These are phyloP conservation scores for Aureobasidium sp. DNA, from an alignment of 2,329 filamentous ascomycete genomes.

Conservation along the genomic window DNA sequence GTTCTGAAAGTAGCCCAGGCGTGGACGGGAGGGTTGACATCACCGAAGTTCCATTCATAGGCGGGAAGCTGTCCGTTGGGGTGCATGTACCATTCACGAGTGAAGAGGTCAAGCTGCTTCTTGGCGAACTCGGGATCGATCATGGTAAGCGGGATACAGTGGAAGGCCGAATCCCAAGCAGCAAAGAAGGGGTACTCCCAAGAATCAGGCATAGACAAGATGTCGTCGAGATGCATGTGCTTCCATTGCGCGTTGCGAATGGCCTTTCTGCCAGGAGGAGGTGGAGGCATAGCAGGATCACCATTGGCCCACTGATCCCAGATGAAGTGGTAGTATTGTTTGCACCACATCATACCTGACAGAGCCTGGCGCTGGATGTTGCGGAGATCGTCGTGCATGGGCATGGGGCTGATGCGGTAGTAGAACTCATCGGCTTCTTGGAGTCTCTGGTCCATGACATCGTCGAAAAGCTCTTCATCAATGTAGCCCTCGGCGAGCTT, in stretches of 20 bases:
- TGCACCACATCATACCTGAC: slow-evolving; percentile 97
- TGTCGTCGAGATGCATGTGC: slow-evolving; percentile 89
- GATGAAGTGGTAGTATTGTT: slow-evolving; percentile 93
- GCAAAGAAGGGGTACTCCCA: slow-evolving; percentile 99
- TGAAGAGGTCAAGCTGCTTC: slow-evolving; percentile 94
- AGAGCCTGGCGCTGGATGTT: slow-evolving; percentile 95
- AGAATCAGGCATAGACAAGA: slow-evolving; percentile 94
- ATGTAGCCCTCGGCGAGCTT: slow-evolving; percentile 63
- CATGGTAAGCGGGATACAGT: slow-evolving; percentile 93
- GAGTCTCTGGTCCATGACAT: slow-evolving; percentile 75
- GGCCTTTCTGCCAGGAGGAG: slow-evolving; percentile 67
- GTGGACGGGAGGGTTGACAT: slow-evolving; percentile 93
- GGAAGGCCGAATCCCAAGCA: slow-evolving; percentile 94
- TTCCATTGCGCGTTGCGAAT: slow-evolving; percentile 88
- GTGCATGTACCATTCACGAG: slow-evolving; percentile 97
- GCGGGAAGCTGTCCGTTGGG: slow-evolving; percentile 92
- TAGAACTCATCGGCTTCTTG: slow-evolving; percentile 97
- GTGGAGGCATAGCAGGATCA: slow-evolving; percentile 79
- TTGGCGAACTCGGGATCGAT: slow-evolving; percentile 97
- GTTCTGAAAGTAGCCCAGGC: slow-evolving; percentile 92
- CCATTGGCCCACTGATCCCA: slow-evolving; percentile 98
- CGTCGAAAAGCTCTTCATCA: slow-evolving; percentile 87
- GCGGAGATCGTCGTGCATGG: slow-evolving; percentile 85
- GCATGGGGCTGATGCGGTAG: slow-evolving; percentile 82
- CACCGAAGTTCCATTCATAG: slow-evolving; percentile 95